Percentiles rank a stretch among this genome's conserved stretches.
Conservation (phyloP, 371 early-diverging fungal species). For the Syncephalis fuscata region DNA sequence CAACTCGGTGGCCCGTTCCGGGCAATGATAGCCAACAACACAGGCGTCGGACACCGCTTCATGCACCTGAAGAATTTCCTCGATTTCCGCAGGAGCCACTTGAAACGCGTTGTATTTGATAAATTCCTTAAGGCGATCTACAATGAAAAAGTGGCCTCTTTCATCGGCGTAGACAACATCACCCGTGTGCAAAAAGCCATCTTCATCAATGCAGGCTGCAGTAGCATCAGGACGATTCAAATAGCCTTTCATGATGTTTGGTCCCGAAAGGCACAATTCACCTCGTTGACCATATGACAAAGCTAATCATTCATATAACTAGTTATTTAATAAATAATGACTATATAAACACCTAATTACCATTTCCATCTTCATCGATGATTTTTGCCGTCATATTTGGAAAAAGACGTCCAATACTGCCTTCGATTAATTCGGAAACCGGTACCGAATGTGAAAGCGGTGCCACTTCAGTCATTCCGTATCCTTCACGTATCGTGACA, state of each 20-base stretch:
- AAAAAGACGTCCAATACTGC: slow-evolving; percentile 48
- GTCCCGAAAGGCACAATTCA: slow-evolving; percentile 66
- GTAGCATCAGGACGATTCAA: slow-evolving; percentile 51
- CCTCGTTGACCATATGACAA: slow-evolving; percentile 35
- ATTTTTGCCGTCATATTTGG: slow-evolving; percentile 52
- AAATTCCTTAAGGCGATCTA: slow-evolving; percentile 37
- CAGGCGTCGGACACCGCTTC: slow-evolving; percentile 54
- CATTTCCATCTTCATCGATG: slow-evolving; percentile 23
- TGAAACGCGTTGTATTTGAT: slow-evolving; percentile 53
- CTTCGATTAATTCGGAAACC: slow-evolving; percentile 12
- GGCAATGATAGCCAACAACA: slow-evolving; percentile 45
- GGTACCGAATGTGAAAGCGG: slow-evolving; percentile 14
- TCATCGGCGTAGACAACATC: slow-evolving; percentile 53
- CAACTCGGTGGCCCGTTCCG: slow-evolving; percentile 49
- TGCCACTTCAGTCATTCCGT: slow-evolving; percentile 53
- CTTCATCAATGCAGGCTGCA: slow-evolving; percentile 31
- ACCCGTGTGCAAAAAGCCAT: slow-evolving; percentile 70
- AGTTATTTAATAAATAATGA: slow-evolving; percentile 10
- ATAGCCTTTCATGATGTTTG: slow-evolving; percentile 65
- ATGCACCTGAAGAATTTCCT: slow-evolving; percentile 53
- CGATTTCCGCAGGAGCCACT: slow-evolving; percentile 74
- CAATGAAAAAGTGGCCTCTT: slow-evolving; percentile 33
- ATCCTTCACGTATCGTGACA: slow-evolving; percentile 47
- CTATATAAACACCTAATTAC: background rate
- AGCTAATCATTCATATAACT: slow-evolving; percentile 22